Base-by-base conservation (phyloP, 1,284 basidiomycete species). In the Irpex sp. region DNA sequence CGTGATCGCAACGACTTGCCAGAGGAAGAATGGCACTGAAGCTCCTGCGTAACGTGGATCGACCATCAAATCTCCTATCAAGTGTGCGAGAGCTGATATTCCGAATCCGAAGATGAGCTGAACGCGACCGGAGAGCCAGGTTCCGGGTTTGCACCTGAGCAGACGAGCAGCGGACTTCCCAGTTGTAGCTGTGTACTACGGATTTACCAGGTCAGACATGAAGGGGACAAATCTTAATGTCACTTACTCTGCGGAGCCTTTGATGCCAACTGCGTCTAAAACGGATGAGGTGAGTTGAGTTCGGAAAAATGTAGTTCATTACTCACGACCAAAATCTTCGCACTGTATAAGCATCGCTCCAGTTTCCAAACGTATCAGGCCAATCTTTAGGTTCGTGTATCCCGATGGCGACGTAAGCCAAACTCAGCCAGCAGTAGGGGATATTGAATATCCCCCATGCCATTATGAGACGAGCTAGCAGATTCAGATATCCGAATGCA, bases 321-420 rank as follows among this genome's bases (percentile, higher is more conserved):
- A 69, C 74, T 55, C 52, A 78, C 77, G 76, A 74, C 77, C 78
- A 78, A 54, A 77, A 70, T 7, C 70, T 70, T 26, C 76, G 70
- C 3, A 79, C 63, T 5, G 76, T 77, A 62, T 76, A 78, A 1
- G 75, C 71, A 38, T 77, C 75, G 3, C 65, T 65, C 73, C 71
- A 75, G 15, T 31, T 55, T 9, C 78, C 76, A 63, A 72, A 78
- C 1, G 72, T 19, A 31, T 72, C 71, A 1, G 77, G 77, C 75
- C 77, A 79, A 40, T 74, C 70, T 15, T 63, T 63, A 0, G 77
- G 73, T 21, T 70, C 61, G 31, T 55, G 48, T n/a, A 52, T 40
- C 31, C 61, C 26, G 9, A 9, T 31, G 4, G 57, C 48, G 11
- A 62, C 61, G 8, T 17, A 38, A 31, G 38, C 21, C 7, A 58